Evolutionary conservation across 306 rosid genomes (phyloP).

Genomic region (Bauhinia variegata): DNA sequence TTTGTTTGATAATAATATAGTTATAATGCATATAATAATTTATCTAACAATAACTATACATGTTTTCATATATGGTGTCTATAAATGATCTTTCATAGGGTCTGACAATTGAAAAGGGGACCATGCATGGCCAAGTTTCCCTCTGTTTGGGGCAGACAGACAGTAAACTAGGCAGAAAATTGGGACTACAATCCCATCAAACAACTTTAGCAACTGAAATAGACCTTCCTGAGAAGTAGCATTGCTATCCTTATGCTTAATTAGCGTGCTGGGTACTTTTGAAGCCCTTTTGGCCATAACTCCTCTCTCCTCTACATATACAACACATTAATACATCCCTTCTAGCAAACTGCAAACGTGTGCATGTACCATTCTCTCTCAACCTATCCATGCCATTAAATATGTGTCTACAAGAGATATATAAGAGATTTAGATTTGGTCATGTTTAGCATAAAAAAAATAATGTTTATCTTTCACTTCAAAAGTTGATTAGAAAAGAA

Average conservation of each 20-base stretch:
- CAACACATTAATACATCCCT: not conserved
- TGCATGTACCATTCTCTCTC: conserved; percentile 15
- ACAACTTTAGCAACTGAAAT: conserved; percentile 62
- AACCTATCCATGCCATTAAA: conserved; percentile 34
- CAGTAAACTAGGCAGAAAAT: conserved; percentile 54
- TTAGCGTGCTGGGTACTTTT: conserved; percentile 29
- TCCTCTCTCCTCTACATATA: conserved; percentile 5
- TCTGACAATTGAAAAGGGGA: conserved; percentile 51
- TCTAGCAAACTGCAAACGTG: conserved; percentile 30
- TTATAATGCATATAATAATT: too few relatives aligned
- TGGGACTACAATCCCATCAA: conserved; percentile 57
- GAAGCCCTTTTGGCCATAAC: conserved; percentile 39
- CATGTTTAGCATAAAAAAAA: too few relatives aligned
- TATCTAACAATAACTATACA: too few relatives aligned
- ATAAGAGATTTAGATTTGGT: too few relatives aligned
- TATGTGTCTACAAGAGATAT: too few relatives aligned
- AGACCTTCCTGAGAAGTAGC: conserved; percentile 52
- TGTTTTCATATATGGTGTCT: too few relatives aligned
- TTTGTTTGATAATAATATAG: too few relatives aligned
- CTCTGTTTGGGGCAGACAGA: conserved; percentile 55
- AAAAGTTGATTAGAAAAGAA: too few relatives aligned
- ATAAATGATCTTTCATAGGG: conserved; percentile 37
- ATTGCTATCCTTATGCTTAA: conserved; percentile 38
- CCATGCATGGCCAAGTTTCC: conserved; percentile 43
- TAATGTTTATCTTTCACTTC: too few relatives aligned